Percentiles rank a stretch among this genome's conserved stretches.
Evolutionary conservation across 1,284 basidiomycete genomes (phyloP).

Genomic region (Puccinia horiana): DNA sequence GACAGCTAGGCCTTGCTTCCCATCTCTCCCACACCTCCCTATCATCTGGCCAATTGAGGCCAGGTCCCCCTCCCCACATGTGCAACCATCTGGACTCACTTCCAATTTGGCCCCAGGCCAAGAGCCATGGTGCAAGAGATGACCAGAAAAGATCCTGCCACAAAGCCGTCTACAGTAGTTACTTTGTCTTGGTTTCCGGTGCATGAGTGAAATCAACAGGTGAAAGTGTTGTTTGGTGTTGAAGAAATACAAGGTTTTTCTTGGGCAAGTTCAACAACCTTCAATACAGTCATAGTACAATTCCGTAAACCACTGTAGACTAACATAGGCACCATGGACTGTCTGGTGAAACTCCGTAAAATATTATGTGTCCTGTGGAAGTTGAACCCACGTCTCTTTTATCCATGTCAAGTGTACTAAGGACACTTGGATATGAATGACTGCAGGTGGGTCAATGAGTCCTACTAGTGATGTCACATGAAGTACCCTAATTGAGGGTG

Average conservation of each 20-base stretch:
- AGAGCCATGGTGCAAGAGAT: slow-evolving; percentile 28
- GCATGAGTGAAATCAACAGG: background rate
- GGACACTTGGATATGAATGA: too few species aligned
- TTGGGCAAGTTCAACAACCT: background rate
- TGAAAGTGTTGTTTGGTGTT: background rate
- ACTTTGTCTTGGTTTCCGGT: slow-evolving; percentile 8
- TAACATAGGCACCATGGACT: background rate
- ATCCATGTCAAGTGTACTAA: too few species aligned
- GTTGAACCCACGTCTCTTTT: too few species aligned
- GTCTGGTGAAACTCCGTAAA: background rate
- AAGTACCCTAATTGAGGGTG: too few species aligned
- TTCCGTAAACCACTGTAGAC: slow-evolving; percentile 3
- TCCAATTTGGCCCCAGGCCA: slow-evolving; percentile 28
- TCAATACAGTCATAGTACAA: background rate
- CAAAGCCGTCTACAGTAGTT: background rate
- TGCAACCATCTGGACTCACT: background rate
- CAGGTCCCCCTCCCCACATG: background rate
- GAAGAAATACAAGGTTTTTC: background rate
- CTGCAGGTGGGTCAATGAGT: too few species aligned
- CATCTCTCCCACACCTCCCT: background rate
- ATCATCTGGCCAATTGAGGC: background rate
- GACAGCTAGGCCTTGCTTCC: too few species aligned
- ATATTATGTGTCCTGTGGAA: too few species aligned
- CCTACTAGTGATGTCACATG: too few species aligned
- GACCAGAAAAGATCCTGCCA: background rate